Base-by-base conservation (phyloP, 352 stramenopile species). In the Phytopythium helicoides region DNA sequence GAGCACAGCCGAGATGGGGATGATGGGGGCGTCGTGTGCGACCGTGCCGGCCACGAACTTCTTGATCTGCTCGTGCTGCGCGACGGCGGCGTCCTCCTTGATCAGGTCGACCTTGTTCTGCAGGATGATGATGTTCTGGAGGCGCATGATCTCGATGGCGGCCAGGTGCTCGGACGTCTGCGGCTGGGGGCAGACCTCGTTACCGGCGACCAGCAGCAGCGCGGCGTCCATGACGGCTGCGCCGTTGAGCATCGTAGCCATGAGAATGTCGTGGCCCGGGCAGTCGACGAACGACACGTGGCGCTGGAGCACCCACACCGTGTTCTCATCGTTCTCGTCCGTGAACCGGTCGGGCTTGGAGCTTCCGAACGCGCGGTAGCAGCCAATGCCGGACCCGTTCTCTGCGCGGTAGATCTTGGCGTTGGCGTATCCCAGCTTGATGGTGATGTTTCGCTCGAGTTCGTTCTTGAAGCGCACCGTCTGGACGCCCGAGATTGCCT, bases 341-440 rank as follows among this genome's bases (percentile, higher is more conserved):
- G 76, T 72, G 54, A 95, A 97, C 42, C 81, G 79, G 56, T 97
- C 88, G 26, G 82, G 76, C 64, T 92, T 95, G 40, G 78, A 92
- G 69, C 83, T 95, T 35, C 86, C 86, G 63, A 91, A 94, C 42
- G 84, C 89, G 48, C 87, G 76, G 77, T 96, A 98, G 64, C 79
- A 91, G 48, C 84, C 84, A 41, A 92, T 88, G 45, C 87, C 87
- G 11, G 73, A 62, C 44, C 73, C 79, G 51, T 89, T 92, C 62
- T 95, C 86, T 11, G 82, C 83, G 54, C 80, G 68, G 87, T 99
- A 99, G 74, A 99, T 99, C 83, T 99, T 99, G 47, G 97, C 98
- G 73, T 99, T 99, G 52, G 98, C 97, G 71, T 99, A 99, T 52
- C 98, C 97, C n/a, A 99, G 83, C 82, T 99, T 99, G 84, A 99